Base-by-base conservation (phyloP, 768 basidiomycete genomes). In the Phanerochaete sordida region DNA sequence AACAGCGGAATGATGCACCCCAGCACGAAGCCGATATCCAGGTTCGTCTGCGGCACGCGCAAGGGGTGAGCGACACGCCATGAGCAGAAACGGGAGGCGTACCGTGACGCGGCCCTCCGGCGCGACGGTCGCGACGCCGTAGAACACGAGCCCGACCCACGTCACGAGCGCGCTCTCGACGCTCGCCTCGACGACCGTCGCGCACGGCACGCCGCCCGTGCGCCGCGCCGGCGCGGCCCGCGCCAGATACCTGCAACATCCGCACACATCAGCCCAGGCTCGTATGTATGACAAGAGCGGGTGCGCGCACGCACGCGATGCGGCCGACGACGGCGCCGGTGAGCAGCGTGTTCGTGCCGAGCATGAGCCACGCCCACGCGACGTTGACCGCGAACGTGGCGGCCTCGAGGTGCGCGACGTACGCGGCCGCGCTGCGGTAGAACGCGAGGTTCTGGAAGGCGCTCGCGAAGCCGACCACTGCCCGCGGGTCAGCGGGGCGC, bases 321-420 rank as follows among this genome's bases (percentile, higher is more conserved):
- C 63, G 64, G 16, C 49, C 55, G n/a, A 70, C 28, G 51, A 70
- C 68, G 16, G 61, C 63, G 21, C 51, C 55, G 0, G 67, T 70
- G 49, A 70, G 56, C 27, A 66, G 11, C 0, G 67, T 67, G 54
- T 68, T 68, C 47, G 50, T 60, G 19, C 47, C 39, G 47, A 70
- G 65, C 59, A 66, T 64, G 58, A 64, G 59, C 66, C 66, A 70
- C 7, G 66, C 67, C 69, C 69, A 70, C 1, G 66, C 65, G 11
- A 63, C 64, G 2, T 57, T 61, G 56, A 68, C 64, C 23, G 65
- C 24, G 16, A 66, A 53, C 1, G 67, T 60, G 30, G 66, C 5
- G 16, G 23, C n/a, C 27, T 47, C 28, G 9, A 45, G 7, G 21
- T 28, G 46, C 28, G 31, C 16, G 6, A 31, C 30, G 33, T 57